These are phyloP conservation scores for Tephrocybe rancida DNA, from an alignment of 768 basidiomycete genomes.

Conservation along the genomic window DNA sequence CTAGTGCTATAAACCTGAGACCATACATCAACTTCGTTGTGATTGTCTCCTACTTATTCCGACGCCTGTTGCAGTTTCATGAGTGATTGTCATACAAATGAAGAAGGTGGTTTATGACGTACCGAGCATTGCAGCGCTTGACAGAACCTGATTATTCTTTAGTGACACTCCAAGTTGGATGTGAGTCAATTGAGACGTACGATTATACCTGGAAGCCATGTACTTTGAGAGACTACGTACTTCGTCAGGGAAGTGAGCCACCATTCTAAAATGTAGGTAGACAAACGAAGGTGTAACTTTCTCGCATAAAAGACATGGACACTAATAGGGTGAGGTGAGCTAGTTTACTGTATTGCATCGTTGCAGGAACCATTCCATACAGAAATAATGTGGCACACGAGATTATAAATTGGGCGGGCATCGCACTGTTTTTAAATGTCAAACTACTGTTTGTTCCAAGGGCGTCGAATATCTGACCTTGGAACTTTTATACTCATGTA, in stretches of 20 bases:
- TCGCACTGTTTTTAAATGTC: not conserved
- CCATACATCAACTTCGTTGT: too few relatives aligned
- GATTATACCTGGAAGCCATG: constrained; percentile 7
- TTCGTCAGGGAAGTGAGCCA: not conserved
- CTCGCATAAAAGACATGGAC: constrained; percentile 8
- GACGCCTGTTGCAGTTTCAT: too few relatives aligned
- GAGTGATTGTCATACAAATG: too few relatives aligned
- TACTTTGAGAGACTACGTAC: constrained; percentile 1
- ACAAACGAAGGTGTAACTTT: not conserved
- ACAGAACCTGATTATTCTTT: not conserved
- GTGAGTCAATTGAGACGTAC: not conserved
- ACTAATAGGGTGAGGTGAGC: not conserved
- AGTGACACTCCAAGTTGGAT: not conserved
- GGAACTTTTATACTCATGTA: constrained; percentile 1
- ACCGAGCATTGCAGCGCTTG: not conserved
- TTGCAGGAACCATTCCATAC: too few relatives aligned
- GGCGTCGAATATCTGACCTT: not conserved
- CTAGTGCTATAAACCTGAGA: too few relatives aligned
- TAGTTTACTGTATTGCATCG: too few relatives aligned
- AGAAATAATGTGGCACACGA: constrained; percentile 2
- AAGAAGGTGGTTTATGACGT: too few relatives aligned
- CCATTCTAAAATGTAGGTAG: not conserved
- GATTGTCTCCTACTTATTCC: too few relatives aligned
- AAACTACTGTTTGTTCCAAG: not conserved
- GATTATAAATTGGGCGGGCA: constrained; percentile 1